Evolutionary conservation across 805 yeast species (phyloP).

Genomic region (Candida montana): DNA sequence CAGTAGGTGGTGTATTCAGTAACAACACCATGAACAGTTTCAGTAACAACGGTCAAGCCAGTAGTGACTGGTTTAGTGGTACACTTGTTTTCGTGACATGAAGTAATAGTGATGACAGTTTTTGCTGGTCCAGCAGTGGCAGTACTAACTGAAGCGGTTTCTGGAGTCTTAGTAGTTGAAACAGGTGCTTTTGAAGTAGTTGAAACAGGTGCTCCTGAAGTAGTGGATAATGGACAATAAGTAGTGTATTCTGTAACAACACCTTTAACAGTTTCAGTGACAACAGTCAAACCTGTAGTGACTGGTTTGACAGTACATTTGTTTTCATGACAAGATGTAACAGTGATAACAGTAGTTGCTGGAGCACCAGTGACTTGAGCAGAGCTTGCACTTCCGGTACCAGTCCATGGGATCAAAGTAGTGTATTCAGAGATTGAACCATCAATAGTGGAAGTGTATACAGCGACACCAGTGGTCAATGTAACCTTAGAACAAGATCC

Average conservation of each 20-base stretch:
- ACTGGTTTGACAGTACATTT: neutral
- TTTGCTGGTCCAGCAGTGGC: neutral
- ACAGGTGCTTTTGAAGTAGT: neutral
- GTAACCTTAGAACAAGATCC: neutral
- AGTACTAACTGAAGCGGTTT: neutral
- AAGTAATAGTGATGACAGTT: neutral
- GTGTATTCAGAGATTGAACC: neutral
- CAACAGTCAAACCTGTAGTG: neutral
- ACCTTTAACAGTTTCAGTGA: neutral
- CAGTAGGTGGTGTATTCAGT: constrained; percentile 1
- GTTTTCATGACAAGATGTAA: neutral
- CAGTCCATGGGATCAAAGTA: neutral
- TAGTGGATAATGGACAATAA: neutral
- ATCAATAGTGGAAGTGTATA: neutral
- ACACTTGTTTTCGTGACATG: neutral
- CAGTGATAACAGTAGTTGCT: neutral
- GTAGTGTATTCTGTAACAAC: neutral
- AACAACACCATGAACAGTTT: neutral
- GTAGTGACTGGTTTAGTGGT: neutral
- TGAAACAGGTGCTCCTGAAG: neutral
- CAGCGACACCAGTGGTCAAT: neutral
- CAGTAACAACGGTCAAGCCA: neutral
- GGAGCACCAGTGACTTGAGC: neutral
- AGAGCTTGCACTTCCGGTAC: neutral
- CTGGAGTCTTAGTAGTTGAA: neutral